Evolutionary conservation across 495 filamentous ascomycete species (phyloP).

Genomic region (Trichoderma asperelloides): DNA sequence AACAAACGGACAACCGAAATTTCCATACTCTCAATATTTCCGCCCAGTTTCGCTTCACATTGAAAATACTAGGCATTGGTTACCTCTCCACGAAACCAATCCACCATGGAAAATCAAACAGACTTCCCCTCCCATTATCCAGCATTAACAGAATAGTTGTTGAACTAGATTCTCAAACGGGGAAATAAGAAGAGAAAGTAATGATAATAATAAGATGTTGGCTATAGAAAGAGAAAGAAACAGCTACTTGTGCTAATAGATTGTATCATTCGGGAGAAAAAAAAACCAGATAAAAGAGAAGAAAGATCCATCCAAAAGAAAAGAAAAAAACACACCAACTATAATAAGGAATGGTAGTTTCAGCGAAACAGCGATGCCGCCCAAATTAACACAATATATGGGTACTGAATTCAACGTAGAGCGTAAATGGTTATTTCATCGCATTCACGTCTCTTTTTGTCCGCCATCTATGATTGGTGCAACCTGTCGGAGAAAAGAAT

Average conservation of each 20-base stretch:
- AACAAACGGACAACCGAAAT: too few relatives aligned
- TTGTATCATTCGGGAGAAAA: background rate
- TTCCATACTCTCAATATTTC: too few relatives aligned
- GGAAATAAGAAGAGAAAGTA: background rate
- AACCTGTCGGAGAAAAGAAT: background rate
- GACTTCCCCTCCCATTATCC: too few relatives aligned
- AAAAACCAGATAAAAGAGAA: background rate
- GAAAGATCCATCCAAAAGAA: background rate
- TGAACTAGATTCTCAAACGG: background rate
- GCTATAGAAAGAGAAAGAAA: background rate
- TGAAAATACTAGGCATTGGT: too few relatives aligned
- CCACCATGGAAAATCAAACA: too few relatives aligned
- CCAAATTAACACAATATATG: background rate
- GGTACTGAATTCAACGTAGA: background rate
- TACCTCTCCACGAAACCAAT: too few relatives aligned
- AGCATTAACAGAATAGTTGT: background rate
- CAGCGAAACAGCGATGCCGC: background rate
- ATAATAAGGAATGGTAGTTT: background rate
- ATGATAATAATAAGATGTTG: background rate
- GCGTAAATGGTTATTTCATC: background rate
- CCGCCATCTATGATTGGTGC: background rate
- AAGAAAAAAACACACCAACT: background rate
- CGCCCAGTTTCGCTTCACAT: too few relatives aligned
- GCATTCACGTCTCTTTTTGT: background rate
- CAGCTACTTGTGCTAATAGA: background rate